Base-by-base conservation (phyloP, 345 rosid species). In the Gossypium raimondii region DNA sequence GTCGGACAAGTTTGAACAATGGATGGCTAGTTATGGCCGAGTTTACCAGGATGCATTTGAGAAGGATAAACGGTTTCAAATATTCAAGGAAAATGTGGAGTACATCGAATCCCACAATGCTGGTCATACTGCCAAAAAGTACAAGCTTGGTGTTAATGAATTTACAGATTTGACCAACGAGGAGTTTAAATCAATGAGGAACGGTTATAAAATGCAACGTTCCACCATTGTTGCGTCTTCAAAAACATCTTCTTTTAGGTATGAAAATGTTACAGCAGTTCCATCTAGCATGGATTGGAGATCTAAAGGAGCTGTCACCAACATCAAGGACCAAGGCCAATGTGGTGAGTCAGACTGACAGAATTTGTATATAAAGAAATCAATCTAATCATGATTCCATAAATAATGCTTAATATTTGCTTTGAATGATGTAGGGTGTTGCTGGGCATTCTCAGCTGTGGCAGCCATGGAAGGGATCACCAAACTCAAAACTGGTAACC, bases 401-500 rank as follows among this genome's bases (percentile, higher is more conserved):
- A 29, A 0, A 29, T 24, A 48, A 25, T 48, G 57, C 43, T 67
- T 47, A 48, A 47, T 48, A 13, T 48, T 67, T 14, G 8, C 14
- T 67, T 14, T 47, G 52, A 44, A 7, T 48, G 20, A 11, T 59
- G 29, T 59, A 67, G 72, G 72, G 48, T 67, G 72, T 67, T 13
- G 14, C 17, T 22, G 59, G 45, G 25, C 48, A 16, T 41, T 41
- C 43, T 65, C 13, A 17, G 25, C 72, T 14, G 72, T 67, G 7
- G 76, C 76, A 50, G 76, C 76, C 24, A 50, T 61, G 55, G 76
- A 74, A 74, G 77, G 77, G 51, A 64, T 74, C 11, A 52, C 18
- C 16, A 20, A 74, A 13, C 55, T 74, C 10, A 50, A 53, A 51
- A 64, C 72, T 3, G 18, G 71, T 29, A 64, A 22, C 11, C 22